These are phyloP conservation scores for Liriodendron chinense DNA, from an alignment of 164 flowering plant species.

Conservation along the genomic window DNA sequence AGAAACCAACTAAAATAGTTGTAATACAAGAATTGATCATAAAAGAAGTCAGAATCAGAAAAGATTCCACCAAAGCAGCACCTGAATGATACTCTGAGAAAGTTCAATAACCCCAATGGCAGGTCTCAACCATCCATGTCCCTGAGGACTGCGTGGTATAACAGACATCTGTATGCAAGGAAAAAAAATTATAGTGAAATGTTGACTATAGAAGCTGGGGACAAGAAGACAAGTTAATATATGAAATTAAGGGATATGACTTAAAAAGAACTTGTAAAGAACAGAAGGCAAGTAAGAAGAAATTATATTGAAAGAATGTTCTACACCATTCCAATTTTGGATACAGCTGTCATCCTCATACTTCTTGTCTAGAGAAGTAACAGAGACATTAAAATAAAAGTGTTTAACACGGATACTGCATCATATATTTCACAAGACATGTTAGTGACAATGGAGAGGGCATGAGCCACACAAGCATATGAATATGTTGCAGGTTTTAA, in stretches of 20 bases:
- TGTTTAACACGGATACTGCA: too few species aligned
- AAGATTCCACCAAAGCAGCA: slow-evolving; percentile 10
- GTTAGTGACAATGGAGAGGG: too few species aligned
- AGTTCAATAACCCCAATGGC: slow-evolving; percentile 79
- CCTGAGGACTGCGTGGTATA: slow-evolving; percentile 70
- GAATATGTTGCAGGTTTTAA: too few species aligned
- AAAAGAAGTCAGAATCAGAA: background rate
- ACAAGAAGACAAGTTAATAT: background rate
- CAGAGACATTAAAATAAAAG: too few species aligned
- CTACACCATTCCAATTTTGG: background rate
- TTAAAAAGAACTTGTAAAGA: too few species aligned
- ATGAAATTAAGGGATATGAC: background rate
- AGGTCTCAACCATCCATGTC: slow-evolving; percentile 88
- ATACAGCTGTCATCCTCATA: background rate
- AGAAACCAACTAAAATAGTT: too few species aligned
- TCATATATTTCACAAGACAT: too few species aligned
- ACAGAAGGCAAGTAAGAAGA: background rate
- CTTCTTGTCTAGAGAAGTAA: too few species aligned
- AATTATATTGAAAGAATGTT: background rate
- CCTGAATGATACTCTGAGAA: slow-evolving; percentile 80
- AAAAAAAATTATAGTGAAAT: background rate
- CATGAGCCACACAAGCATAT: too few species aligned
- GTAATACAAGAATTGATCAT: too few species aligned
- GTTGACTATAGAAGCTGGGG: background rate
- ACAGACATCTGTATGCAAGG: slow-evolving; percentile 69